phyloP scores from a whole-genome alignment of 2,329 filamentous ascomycete species.

The Penicillium sp. region DNA sequence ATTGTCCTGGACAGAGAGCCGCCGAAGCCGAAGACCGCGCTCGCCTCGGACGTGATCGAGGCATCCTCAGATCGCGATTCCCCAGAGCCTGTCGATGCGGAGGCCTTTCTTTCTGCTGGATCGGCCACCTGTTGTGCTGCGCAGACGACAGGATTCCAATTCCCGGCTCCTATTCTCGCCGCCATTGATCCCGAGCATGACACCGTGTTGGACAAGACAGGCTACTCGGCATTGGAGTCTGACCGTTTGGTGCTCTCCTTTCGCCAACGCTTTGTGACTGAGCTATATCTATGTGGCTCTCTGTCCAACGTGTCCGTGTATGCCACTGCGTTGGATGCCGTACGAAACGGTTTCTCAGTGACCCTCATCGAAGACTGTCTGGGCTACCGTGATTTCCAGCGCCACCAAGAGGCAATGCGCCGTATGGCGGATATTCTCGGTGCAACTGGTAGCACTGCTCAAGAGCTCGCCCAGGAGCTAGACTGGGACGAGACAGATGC shows the following conservation, averaged over 20 bases:
- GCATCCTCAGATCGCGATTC: conserved; percentile 18
- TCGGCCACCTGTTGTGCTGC: conserved; percentile 38
- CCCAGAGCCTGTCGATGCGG: conserved; percentile 33
- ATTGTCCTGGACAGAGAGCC: conserved; percentile 36
- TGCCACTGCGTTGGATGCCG: conserved; percentile 86
- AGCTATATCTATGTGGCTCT: conserved; percentile 83
- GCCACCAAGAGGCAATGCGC: conserved; percentile 66
- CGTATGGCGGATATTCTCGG: conserved; percentile 71
- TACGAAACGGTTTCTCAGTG: conserved; percentile 79
- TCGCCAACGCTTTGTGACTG: conserved; percentile 79
- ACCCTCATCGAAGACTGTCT: conserved; percentile 85
- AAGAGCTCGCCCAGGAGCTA: conserved; percentile 53
- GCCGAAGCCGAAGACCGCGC: conserved; percentile 5
- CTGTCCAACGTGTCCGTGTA: conserved; percentile 85
- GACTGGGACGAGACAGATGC: conserved; percentile 42
- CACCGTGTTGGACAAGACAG: conserved; percentile 61
- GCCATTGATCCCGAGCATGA: conserved; percentile 51
- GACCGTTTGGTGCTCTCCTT: conserved; percentile 70
- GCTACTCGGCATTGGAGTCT: conserved; percentile 82
- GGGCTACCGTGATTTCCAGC: conserved; percentile 65
- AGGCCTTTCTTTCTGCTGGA: conserved; percentile 41
- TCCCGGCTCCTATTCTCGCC: conserved; percentile 47
- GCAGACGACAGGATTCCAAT: conserved; percentile 45
- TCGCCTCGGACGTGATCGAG: conserved; percentile 21
- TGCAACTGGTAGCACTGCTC: conserved; percentile 59